Percentiles rank a stretch among this genome's conserved stretches.
phyloP scores from a whole-genome alignment of 2,329 filamentous ascomycete genomes.

The Fonsecaea erecta region DNA sequence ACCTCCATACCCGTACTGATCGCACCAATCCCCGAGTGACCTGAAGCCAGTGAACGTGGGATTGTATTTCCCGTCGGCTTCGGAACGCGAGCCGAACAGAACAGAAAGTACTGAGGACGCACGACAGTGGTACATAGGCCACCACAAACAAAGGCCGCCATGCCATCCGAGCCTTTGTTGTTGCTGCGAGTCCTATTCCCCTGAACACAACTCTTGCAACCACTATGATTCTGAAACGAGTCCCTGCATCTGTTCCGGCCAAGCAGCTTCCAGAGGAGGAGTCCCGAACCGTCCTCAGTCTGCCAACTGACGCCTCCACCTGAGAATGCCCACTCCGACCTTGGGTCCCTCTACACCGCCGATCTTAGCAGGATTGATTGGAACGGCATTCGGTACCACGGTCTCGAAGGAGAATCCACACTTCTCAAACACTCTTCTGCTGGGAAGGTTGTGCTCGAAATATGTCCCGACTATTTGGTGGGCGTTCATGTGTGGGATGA shows the following conservation, averaged over 20 bases:
- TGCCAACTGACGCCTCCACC: conserved; percentile 8
- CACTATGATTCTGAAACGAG: too few species aligned
- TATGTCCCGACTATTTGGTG: conserved; percentile 33
- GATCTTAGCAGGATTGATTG: conserved; percentile 15
- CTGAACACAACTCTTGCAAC: too few species aligned
- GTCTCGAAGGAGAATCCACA: conserved; percentile 37
- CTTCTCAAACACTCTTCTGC: conserved; percentile 40
- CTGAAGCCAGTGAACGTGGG: not conserved
- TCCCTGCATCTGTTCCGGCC: too few species aligned
- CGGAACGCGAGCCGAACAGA: not conserved
- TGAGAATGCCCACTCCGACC: conserved; percentile 21
- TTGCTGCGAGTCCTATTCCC: not conserved
- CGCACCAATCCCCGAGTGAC: not conserved
- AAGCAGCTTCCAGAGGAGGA: not conserved
- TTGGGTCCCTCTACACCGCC: conserved; percentile 6
- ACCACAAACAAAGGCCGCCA: not conserved
- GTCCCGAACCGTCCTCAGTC: not conserved
- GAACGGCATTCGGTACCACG: conserved; percentile 10
- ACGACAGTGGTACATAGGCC: too few species aligned
- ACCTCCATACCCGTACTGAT: not conserved
- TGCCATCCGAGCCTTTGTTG: not conserved
- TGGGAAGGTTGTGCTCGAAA: conserved; percentile 39
- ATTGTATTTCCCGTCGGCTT: not conserved
- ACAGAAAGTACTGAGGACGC: not conserved
- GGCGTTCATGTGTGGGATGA: conserved; percentile 41